A percentile compares a stretch with the other conserved stretches of the same genome.
Conservation (phyloP, 768 basidiomycete genomes). For the Multifurca ochricompacta region DNA sequence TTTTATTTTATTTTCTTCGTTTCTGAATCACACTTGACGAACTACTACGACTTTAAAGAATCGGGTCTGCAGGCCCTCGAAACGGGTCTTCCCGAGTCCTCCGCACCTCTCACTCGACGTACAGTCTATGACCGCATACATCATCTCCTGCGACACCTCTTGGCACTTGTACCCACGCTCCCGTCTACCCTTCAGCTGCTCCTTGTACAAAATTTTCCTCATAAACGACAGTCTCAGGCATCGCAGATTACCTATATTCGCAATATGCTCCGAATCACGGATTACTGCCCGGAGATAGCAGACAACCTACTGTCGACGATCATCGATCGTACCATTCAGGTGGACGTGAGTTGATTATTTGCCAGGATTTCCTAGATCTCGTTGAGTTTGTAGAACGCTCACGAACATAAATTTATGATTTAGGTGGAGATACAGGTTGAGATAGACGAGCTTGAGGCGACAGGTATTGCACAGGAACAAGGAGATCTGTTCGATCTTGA, state of each 20-base stretch:
- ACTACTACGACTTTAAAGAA: too few relatives aligned
- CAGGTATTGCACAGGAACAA: constrained; percentile 40
- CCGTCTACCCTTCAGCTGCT: constrained; percentile 81
- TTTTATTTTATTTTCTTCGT: constrained; percentile 9
- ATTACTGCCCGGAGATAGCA: constrained; percentile 81
- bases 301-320: constrained; percentile 82
- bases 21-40: too few relatives aligned
- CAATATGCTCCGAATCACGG: constrained; percentile 73
- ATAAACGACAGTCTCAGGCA: constrained; percentile 78
- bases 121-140: constrained; percentile 84
- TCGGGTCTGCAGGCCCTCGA: constrained; percentile 61
- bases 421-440: constrained; percentile 98
- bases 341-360: constrained; percentile 53
- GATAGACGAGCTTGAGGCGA: constrained; percentile 81
- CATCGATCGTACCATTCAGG: constrained; percentile 89
- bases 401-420: background rate
- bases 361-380: too few relatives aligned
- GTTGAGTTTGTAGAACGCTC: background rate
- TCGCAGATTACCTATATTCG: constrained; percentile 85
- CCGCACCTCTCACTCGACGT: constrained; percentile 70
- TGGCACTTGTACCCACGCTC: constrained; percentile 86
- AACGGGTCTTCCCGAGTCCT: constrained; percentile 51
- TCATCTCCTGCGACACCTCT: constrained; percentile 74
- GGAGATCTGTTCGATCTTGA: constrained; percentile 65
- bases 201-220: constrained; percentile 80